Conservation (phyloP, 495 filamentous ascomycete species). For the Oleoguttula mirabilis region DNA sequence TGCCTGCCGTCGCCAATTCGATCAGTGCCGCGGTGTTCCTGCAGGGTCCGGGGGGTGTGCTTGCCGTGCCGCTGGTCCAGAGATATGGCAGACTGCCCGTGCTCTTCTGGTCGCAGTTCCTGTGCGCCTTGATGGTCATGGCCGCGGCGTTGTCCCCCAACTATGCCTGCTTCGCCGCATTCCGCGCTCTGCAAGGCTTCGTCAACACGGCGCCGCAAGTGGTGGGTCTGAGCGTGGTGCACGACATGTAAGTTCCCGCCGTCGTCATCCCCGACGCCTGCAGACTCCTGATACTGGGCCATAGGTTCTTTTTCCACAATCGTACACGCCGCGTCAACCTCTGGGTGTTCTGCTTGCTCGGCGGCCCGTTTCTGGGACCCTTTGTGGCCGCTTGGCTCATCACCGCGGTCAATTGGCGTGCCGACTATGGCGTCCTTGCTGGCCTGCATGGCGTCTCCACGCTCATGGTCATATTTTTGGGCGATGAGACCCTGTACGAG, state of each 20-base stretch:
- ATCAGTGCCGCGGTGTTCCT: slow-evolving; percentile 41
- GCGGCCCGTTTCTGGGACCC: slow-evolving; percentile 38
- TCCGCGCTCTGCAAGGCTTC: slow-evolving; percentile 43
- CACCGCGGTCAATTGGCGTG: slow-evolving; percentile 30
- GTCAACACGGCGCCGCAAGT: slow-evolving; percentile 38
- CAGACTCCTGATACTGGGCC: neutral
- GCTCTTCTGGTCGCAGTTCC: slow-evolving; percentile 41
- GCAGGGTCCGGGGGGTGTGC: slow-evolving; percentile 42
- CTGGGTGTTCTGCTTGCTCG: slow-evolving; percentile 37
- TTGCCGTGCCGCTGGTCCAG: slow-evolving; percentile 40
- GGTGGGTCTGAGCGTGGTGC: slow-evolving; percentile 36
- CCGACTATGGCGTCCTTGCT: slow-evolving; percentile 36
- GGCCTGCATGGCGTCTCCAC: slow-evolving; percentile 37
- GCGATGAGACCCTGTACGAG: slow-evolving; percentile 39
- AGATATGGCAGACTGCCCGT: slow-evolving; percentile 39
- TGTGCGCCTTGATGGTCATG: slow-evolving; percentile 37
- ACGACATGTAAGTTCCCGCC: slow-evolving; percentile 34
- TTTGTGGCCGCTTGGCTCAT: slow-evolving; percentile 35
- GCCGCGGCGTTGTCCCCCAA: slow-evolving; percentile 35
- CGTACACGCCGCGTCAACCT: slow-evolving; percentile 41
- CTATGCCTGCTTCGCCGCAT: slow-evolving; percentile 38
- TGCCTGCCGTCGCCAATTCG: slow-evolving; percentile 34
- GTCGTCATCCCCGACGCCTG: too few species aligned
- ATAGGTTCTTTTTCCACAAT: slow-evolving; percentile 31
- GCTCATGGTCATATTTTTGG: slow-evolving; percentile 34